Evolutionary conservation across 2,329 filamentous ascomycete species (phyloP).

Genomic region (Fusarium liriodendri): DNA sequence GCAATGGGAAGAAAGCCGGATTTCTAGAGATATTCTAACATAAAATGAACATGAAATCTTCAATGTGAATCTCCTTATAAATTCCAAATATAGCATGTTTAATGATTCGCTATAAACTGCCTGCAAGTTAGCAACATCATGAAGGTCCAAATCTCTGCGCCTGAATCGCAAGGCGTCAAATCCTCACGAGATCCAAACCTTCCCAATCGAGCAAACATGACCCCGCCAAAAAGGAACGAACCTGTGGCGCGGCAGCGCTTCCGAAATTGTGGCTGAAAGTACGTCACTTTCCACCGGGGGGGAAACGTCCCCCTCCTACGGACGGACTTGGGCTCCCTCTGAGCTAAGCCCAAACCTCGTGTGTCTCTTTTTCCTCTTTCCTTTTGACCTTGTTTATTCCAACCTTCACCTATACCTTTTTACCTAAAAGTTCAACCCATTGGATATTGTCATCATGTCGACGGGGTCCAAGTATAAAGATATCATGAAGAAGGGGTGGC

Average conservation of each 20-base stretch:
- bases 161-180: conserved; percentile 36
- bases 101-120: not conserved
- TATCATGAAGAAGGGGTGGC: conserved; percentile 64
- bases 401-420: conserved; percentile 1
- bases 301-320: not conserved
- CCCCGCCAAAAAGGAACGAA: conserved; percentile 22
- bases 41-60: not conserved
- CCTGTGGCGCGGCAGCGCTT: conserved; percentile 19
- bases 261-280: conserved; percentile 23
- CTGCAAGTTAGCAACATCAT: not conserved
- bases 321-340: not conserved
- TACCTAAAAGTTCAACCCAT: not conserved
- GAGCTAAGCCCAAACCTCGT: not conserved
- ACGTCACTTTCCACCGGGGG: conserved; percentile 24
- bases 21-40: not conserved
- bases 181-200: not conserved
- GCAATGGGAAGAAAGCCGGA: not conserved
- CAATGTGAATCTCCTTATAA: not conserved
- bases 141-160: not conserved
- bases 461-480: conserved; percentile 56
- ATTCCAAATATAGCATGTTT: not conserved
- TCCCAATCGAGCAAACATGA: not conserved
- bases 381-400: not conserved
- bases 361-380: not conserved
- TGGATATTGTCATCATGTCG: conserved; percentile 51